Base-by-base conservation (phyloP, 768 basidiomycete genomes). In the Coprinopsis marcescibilis region DNA sequence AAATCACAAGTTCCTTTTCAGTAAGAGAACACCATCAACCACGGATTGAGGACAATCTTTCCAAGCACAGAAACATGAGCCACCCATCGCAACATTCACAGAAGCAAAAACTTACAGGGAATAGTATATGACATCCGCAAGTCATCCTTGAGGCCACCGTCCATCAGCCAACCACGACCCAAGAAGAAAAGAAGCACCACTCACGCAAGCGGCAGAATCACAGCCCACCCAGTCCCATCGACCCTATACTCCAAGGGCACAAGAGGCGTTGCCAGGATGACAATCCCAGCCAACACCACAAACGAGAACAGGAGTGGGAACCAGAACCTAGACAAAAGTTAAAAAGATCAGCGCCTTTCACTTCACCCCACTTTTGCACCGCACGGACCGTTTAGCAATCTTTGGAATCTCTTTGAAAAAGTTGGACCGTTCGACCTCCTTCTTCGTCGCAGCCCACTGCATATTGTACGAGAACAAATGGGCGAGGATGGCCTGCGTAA, bases 341-440 rank as follows among this genome's bases (percentile, higher is more conserved):
- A 52, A 65, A 65, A n/a, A n/a, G n/a, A n/a, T n/a, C n/a, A n/a
- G n/a, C n/a, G n/a, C n/a, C n/a, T n/a, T n/a, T n/a, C n/a, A n/a
- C n/a, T n/a, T n/a, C n/a, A n/a, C n/a, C n/a, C n/a, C n/a, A n/a
- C n/a, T n/a, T n/a, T n/a, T 7, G 35, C 8, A 6, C 7, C 19
- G 19, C 8, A 48, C 78, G 61, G 74, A 88, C 60, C 89, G 73
- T 57, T 77, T 80, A 19, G 79, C 67, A 58, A 94, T 90, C 55
- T 83, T 82, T 0, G 91, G 91, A 21, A 93, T 82, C 63, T 94
- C 91, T 57, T 85, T 82, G 73, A 89, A 91, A 68, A 94, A 92
- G 61, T 92, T 92, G 2, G 85, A 87, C 24, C 81, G 75, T 61
- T 90, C 77, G 17, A 93, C 87, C 57, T 89, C 88, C 66, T 94